Base-by-base conservation (phyloP, 345 rosid genomes). In the Aurinia saxatilis region DNA sequence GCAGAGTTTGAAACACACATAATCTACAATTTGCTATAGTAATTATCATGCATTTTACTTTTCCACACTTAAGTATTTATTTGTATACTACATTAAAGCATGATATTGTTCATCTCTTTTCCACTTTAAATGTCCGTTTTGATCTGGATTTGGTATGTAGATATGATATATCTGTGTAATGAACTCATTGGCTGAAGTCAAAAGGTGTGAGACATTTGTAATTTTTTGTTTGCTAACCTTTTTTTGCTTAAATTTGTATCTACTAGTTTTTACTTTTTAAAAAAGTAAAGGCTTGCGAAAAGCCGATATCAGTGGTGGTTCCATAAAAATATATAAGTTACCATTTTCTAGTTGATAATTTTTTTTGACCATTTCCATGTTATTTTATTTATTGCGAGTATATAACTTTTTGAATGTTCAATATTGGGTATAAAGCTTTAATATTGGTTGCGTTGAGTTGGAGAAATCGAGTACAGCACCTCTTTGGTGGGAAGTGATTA, bases 1-100 rank as follows among this genome's bases (percentile, higher is more conserved):
- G 73, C 64, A 80, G 78, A 64, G 80, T 75, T 77, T 84, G 63
- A 81, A 61, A 27, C 2, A 6, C 25, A 21, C 6, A 27, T 27
- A 27, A 27, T 27, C 30, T 27, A 27, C 30, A 27, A 27, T 27
- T 27, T 27, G 41, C 34, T 17, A 5, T 16, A 7, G 10, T 80
- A 63, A 42, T 62, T 59, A 44, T n/a, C n/a, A n/a, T 57, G 15
- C 29, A 10, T 66, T 52, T 5, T 27, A 27, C n/a, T 27, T 2
- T 2, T 2, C 30, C 6, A 27, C 30, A 27, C 1, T 27, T 27
- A 27, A 2, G 30, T 5, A 27, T 27, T 27, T 27, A 27, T 27
- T 21, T 2, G 2, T 4, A 21, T 21, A 21, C 6, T 27, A 21
- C 19, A 40, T 68, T 52, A 67, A 59, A 45, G 56, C n/a, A n/a